phyloP scores from a whole-genome alignment of 2,329 filamentous ascomycete species.

The Colletotrichum shisoi region DNA sequence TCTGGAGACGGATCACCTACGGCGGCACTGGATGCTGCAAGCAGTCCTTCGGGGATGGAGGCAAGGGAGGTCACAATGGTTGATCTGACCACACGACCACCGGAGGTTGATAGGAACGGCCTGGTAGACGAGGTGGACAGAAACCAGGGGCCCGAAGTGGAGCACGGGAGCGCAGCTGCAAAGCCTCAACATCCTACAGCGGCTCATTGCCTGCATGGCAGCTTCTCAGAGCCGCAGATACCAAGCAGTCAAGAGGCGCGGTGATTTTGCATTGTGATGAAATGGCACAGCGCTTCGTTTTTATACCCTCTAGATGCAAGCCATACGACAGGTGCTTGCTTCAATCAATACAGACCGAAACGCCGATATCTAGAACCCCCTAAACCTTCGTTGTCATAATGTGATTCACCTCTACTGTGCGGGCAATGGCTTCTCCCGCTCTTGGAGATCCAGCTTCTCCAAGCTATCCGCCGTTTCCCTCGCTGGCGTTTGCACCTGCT shows the following conservation, averaged over 20 bases:
- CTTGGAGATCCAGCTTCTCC: conserved; percentile 51
- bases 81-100: neutral
- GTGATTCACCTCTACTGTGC: conserved; percentile 31
- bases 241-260: conserved; percentile 31
- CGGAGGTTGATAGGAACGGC: neutral
- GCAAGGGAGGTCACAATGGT: conserved; percentile 3
- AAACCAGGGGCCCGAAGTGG: neutral
- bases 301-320: conserved; percentile 20
- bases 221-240: conserved; percentile 32
- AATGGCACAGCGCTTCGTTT: conserved; percentile 28
- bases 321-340: conserved; percentile 6
- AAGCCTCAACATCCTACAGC: conserved; percentile 13
- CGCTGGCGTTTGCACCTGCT: conserved; percentile 43
- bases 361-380: conserved; percentile 9
- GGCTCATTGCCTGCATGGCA: conserved; percentile 29
- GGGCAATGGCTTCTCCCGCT: conserved; percentile 41
- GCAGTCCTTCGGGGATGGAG: neutral
- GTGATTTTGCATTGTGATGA: conserved; percentile 2
- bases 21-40: neutral
- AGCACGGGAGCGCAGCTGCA: neutral
- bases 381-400: neutral
- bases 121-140: neutral
- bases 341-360: conserved; percentile 16
- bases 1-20: neutral
- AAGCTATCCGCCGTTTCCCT: conserved; percentile 48